phyloP scores from a whole-genome alignment of 83 land plant species.

The Diphasiastrum complanatum region DNA sequence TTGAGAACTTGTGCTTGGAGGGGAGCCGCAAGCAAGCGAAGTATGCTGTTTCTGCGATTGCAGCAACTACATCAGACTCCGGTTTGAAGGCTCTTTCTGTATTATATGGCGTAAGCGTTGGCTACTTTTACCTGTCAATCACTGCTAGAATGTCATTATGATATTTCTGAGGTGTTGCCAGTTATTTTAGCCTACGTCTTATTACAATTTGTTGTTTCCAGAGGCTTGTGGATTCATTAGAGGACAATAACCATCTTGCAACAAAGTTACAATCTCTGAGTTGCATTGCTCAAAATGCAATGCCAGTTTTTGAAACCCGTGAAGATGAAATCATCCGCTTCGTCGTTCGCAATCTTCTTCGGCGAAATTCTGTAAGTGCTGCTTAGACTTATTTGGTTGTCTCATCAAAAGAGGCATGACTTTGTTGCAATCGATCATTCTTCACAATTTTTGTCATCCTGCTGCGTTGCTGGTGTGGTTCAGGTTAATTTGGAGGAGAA shows the following conservation, averaged over 20 bases:
- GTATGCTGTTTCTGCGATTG: constrained; percentile 85
- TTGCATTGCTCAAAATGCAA: constrained; percentile 71
- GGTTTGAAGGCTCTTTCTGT: constrained; percentile 70
- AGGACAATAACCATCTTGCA: constrained; percentile 41
- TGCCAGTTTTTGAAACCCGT: constrained; percentile 79
- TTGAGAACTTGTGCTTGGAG: constrained; percentile 75
- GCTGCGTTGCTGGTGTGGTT: too few species aligned
- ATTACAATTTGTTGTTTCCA: background rate
- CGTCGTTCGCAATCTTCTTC: constrained; percentile 42
- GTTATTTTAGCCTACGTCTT: too few species aligned
- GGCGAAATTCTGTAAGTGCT: constrained; percentile 39
- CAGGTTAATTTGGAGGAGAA: too few species aligned
- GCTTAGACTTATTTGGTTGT: too few species aligned
- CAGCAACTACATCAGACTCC: constrained; percentile 77
- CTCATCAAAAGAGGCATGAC: too few species aligned
- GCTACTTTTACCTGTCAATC: too few species aligned
- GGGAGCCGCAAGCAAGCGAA: constrained; percentile 94
- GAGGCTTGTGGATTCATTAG: constrained; percentile 5
- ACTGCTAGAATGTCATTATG: too few species aligned
- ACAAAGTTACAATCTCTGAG: constrained; percentile 71
- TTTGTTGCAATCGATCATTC: too few species aligned
- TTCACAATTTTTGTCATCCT: too few species aligned
- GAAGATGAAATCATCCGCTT: constrained; percentile 65
- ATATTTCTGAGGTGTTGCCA: too few species aligned
- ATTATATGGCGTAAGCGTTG: too few species aligned